Evolutionary conservation across 768 basidiomycete genomes (phyloP).

Genomic region (Pisolithus albus): DNA sequence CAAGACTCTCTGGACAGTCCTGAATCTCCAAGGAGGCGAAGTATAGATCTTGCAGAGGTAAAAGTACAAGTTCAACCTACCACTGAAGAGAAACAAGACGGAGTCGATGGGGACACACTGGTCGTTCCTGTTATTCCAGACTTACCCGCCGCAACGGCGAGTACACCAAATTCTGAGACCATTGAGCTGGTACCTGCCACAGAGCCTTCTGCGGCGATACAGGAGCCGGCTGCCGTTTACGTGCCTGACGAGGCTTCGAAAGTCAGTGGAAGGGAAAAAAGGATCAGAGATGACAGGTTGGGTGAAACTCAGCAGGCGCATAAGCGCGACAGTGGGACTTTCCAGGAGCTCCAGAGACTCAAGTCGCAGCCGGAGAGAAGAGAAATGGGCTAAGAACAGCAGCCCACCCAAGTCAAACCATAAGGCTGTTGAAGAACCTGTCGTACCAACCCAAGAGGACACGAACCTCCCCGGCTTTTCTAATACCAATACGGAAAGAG

Average conservation of each 20-base stretch:
- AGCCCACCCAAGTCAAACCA: conserved; percentile 22
- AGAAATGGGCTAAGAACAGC: conserved; percentile 31
- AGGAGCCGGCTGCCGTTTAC: conserved; percentile 22
- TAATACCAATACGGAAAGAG: conserved; percentile 10
- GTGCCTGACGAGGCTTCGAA: conserved; percentile 32
- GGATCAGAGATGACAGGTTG: conserved; percentile 43
- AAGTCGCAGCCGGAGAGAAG: conserved; percentile 24
- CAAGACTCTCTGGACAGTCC: conserved; percentile 30
- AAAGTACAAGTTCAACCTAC: conserved; percentile 21
- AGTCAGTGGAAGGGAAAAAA: conserved; percentile 30
- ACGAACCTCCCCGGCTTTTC: conserved; percentile 4
- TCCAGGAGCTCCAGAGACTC: conserved; percentile 24
- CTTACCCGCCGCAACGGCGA: conserved; percentile 7
- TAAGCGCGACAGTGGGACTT: conserved; percentile 53
- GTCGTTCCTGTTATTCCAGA: background rate
- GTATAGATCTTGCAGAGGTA: conserved; percentile 28
- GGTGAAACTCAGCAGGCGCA: conserved; percentile 58
- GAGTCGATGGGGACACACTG: conserved; percentile 3
- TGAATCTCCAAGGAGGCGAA: conserved; percentile 25
- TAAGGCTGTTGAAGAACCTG: conserved; percentile 20
- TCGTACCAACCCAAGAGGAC: conserved; percentile 5
- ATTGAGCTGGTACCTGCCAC: conserved; percentile 3
- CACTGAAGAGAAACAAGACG: conserved; percentile 1
- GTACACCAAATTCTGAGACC: conserved; percentile 3
- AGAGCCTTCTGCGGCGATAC: conserved; percentile 1